phyloP scores from a whole-genome alignment of 495 filamentous ascomycete genomes.

The Poronia punctata region DNA sequence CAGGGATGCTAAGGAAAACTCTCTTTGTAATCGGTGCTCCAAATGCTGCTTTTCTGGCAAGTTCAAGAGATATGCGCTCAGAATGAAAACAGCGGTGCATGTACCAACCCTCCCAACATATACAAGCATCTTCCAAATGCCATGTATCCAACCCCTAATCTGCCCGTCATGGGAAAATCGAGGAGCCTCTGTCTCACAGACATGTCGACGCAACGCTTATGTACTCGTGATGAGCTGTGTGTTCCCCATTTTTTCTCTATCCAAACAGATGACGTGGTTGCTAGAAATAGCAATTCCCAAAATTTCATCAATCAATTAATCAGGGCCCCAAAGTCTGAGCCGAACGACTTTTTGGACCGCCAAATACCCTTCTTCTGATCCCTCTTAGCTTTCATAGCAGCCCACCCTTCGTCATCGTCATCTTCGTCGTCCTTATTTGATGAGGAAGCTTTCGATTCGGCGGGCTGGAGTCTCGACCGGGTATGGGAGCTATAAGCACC shows the following conservation, averaged over 20 bases:
- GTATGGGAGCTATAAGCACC: constrained; percentile 37
- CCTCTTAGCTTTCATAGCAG: constrained; percentile 76
- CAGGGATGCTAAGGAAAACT: no score
- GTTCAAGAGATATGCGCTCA: no score
- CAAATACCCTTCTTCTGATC: constrained; percentile 71
- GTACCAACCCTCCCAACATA: constrained; percentile 22
- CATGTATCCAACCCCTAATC: constrained; percentile 1
- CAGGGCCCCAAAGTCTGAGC: constrained; percentile 33
- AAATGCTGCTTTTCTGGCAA: no score
- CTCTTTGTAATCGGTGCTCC: no score
- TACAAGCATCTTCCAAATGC: constrained; percentile 16
- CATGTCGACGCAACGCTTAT: constrained; percentile 6
- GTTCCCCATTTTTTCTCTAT: constrained; percentile 20
- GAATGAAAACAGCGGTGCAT: no score
- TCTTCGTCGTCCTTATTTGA: constrained; percentile 54
- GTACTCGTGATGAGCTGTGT: background rate
- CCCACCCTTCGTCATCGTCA: constrained; percentile 77
- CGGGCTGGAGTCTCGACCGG: constrained; percentile 20
- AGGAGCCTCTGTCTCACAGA: constrained; percentile 4
- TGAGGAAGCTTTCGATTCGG: constrained; percentile 14
- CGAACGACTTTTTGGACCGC: constrained; percentile 56
- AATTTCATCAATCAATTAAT: constrained; percentile 30
- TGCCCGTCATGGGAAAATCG: background rate
- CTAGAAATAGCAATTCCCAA: constrained; percentile 6
- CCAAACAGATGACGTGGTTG: constrained; percentile 15